Evolutionary conservation across 805 yeast genomes (phyloP), one percentile per base, ranked within the genome.

Genomic region (Hanseniaspora lachancei): DNA sequence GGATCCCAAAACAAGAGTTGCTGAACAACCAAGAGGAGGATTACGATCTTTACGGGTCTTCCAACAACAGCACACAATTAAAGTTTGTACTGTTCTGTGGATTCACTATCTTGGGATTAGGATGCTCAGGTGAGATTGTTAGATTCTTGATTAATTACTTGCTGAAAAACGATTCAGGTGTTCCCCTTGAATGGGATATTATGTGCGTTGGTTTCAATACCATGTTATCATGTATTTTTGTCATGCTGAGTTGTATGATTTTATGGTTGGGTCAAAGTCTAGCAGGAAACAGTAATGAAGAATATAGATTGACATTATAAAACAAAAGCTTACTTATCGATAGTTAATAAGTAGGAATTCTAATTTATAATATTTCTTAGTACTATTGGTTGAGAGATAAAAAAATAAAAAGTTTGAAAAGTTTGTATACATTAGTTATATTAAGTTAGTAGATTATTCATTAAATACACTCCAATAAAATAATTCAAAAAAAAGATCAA

Each of bases 111-210:
- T 74, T 93, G 56, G 96, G 97, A 0, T 93, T 96, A 55, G 97
- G 98, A 0, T 72, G 93, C 58, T 88, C 96, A 20, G 97, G 97
- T 1, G 82, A 93, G 2, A 79, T 93, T 61, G 87, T 89, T 65
- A 95, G 93, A 18, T 76, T 93, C 59, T 85, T 89, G 49, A 74
- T 93, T 62, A 86, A 91, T 67, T 93, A 86, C 67, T 70, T 89
- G 57, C 89, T 93, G 96, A 98, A 97, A 18, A 77, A 88, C 23
- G 81, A 87, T 57, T 91, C 91, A 69, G 89, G 93, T 42, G 77
- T 84, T 89, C 63, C 49, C 16, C 32, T 42, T 23, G 54, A 38
- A 55, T 55, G 57, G 57, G 54, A 43, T 43, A 48, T 49, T 32
- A 13, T 55, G 18, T 49, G 57, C 49, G 57, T 49, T 24, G 54